A percentile compares a stretch with the other conserved stretches of the same genome.
Evolutionary conservation across 2,329 filamentous ascomycete species (phyloP).

Genomic region (Trichoderma sp.): DNA sequence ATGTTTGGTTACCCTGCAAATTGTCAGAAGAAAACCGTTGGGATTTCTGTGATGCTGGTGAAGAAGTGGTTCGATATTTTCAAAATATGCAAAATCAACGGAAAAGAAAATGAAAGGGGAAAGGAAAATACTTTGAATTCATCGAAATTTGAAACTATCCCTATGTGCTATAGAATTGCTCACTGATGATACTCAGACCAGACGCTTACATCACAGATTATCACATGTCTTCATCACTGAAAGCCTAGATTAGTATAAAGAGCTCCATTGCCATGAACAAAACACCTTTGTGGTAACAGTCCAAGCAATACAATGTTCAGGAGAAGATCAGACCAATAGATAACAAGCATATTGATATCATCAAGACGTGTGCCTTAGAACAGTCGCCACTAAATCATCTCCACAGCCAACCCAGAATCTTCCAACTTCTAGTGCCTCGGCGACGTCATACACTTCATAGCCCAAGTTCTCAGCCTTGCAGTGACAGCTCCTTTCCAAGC

Average conservation of each 20-base stretch:
- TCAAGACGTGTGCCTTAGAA: neutral
- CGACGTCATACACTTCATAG: slow-evolving; percentile 10
- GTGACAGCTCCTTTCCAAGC: neutral
- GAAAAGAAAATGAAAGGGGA: too few relatives aligned
- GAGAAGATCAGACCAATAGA: neutral
- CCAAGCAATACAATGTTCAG: neutral
- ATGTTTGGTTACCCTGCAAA: neutral
- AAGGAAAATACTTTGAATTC: too few relatives aligned
- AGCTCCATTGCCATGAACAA: neutral
- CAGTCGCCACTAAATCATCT: neutral
- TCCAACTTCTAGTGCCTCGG: neutral
- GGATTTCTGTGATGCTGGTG: neutral
- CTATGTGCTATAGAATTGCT: neutral
- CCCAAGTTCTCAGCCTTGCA: neutral
- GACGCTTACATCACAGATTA: neutral
- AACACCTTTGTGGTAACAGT: neutral
- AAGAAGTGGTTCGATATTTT: neutral
- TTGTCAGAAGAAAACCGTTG: neutral
- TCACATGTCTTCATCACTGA: neutral
- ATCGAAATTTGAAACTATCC: too few relatives aligned
- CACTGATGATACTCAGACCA: neutral
- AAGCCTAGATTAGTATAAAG: neutral
- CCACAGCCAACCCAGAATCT: slow-evolving; percentile 2
- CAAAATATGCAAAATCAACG: too few relatives aligned
- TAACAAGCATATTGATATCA: neutral